Evolutionary conservation across 2,329 filamentous ascomycete genomes (phyloP).

Genomic region (Aspergillus neotritici): DNA sequence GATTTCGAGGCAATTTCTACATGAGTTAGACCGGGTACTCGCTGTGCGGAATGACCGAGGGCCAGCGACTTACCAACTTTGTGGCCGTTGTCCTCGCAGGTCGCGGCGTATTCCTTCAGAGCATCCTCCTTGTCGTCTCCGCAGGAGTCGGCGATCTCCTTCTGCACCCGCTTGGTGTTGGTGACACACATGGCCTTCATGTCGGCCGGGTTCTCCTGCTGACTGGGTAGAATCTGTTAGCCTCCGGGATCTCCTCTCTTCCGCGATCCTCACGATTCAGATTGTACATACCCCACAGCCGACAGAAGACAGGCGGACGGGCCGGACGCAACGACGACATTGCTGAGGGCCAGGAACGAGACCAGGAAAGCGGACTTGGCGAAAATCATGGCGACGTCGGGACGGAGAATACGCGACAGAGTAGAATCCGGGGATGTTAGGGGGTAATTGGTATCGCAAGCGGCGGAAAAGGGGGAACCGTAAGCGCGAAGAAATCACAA

Average conservation of each 20-base stretch:
- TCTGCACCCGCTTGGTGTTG: conserved; percentile 31
- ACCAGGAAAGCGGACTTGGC: conserved; percentile 39
- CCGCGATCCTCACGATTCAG: conserved; percentile 9
- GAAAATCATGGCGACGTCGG: conserved; percentile 39
- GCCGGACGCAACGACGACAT: conserved; percentile 38
- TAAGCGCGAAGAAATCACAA: conserved; percentile 15
- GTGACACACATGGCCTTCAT: conserved; percentile 36
- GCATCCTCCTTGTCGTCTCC: conserved; percentile 27
- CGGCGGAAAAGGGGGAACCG: conserved; percentile 5
- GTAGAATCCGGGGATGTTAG: background rate
- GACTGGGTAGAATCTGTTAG: conserved; percentile 21
- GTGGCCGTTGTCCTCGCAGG: conserved; percentile 37
- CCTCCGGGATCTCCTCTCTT: background rate
- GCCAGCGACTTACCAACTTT: conserved; percentile 31
- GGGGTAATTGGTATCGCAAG: background rate
- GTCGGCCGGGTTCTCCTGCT: conserved; percentile 35
- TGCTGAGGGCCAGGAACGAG: conserved; percentile 42
- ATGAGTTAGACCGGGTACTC: conserved; percentile 3
- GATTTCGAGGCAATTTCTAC: conserved; percentile 12
- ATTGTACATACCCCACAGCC: conserved; percentile 42
- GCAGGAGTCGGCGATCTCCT: conserved; percentile 34
- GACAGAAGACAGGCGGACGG: conserved; percentile 49
- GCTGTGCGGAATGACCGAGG: background rate
- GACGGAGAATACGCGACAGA: too few relatives aligned
- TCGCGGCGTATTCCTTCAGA: conserved; percentile 35